phyloP scores from a whole-genome alignment of 129 eudicot species.

The Flaveria trinervia region DNA sequence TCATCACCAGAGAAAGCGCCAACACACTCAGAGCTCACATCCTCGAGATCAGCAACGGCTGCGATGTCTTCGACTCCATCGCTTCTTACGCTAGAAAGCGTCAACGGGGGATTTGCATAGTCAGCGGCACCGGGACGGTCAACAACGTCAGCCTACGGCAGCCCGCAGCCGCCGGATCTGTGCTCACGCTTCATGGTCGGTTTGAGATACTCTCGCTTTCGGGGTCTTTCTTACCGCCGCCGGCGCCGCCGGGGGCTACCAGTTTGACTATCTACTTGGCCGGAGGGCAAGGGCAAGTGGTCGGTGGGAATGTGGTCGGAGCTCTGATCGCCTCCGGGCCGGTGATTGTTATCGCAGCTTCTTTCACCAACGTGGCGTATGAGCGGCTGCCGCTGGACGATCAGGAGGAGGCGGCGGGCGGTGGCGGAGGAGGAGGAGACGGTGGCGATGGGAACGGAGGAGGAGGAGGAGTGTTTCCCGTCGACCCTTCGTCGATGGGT shows the following conservation, averaged over 20 bases:
- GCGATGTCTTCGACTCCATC: conserved; percentile 73
- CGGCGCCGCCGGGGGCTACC: conserved; percentile 89
- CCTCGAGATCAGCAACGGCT: conserved; percentile 64
- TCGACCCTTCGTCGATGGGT: conserved; percentile 65
- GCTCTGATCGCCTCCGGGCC: conserved; percentile 77
- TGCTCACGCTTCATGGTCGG: conserved; percentile 68
- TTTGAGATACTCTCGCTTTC: conserved; percentile 76
- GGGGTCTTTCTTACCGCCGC: conserved; percentile 81
- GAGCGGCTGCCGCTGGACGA: conserved; percentile 80
- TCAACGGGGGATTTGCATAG: conserved; percentile 70
- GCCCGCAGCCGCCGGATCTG: conserved; percentile 70
- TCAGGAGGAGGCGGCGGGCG: conserved; percentile 41
- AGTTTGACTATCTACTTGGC: conserved; percentile 77
- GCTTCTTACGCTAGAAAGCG: conserved; percentile 61
- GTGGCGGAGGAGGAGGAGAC: conserved; percentile 38
- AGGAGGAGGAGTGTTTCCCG: conserved; percentile 27
- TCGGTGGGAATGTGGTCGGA: conserved; percentile 77
- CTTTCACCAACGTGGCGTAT: conserved; percentile 82
- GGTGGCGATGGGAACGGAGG: conserved; percentile 23
- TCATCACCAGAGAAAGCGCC: conserved; percentile 75
- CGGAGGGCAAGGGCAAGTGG: conserved; percentile 84
- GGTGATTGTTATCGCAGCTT: conserved; percentile 74
- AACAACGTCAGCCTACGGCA: conserved; percentile 75
- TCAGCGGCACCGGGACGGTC: conserved; percentile 75
- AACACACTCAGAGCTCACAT: conserved; percentile 85